Conservation (phyloP, 805 yeast species). For the Myxozyma mucilagina region DNA sequence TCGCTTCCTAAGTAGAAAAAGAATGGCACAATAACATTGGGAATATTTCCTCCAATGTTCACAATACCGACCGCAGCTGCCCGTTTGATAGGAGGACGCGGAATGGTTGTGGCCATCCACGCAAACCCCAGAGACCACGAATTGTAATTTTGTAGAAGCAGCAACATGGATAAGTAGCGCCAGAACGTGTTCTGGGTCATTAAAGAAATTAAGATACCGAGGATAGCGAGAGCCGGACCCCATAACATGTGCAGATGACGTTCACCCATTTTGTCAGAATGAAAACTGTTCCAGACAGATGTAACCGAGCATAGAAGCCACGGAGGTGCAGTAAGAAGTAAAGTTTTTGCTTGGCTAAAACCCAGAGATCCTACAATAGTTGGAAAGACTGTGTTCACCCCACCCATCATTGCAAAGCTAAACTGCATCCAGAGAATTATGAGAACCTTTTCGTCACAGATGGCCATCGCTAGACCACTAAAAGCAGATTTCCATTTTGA, state of each 20-base stretch:
- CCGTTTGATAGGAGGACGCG: conserved; percentile 54
- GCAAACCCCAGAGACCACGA: conserved; percentile 54
- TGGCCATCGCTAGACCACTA: conserved; percentile 24
- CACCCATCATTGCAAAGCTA: conserved; percentile 58
- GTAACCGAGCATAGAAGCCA: conserved; percentile 26
- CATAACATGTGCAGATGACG: conserved; percentile 48
- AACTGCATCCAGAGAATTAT: conserved; percentile 30
- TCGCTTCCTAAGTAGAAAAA: conserved; percentile 32
- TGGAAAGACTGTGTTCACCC: conserved; percentile 53
- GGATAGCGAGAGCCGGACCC: conserved; percentile 48
- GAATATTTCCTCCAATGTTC: conserved; percentile 43
- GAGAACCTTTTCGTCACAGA: conserved; percentile 34
- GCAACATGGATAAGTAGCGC: conserved; percentile 55
- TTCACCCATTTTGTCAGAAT: conserved; percentile 25
- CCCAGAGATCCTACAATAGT: conserved; percentile 58
- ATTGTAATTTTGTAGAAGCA: conserved; percentile 58
- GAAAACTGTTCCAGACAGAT: conserved; percentile 26
- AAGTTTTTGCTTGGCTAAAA: conserved; percentile 51
- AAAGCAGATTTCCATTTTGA: conserved; percentile 9
- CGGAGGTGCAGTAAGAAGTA: conserved; percentile 44
- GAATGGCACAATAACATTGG: conserved; percentile 36
- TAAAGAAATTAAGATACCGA: conserved; percentile 52
- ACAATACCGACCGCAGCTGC: conserved; percentile 50
- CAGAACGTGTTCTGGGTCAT: conserved; percentile 55
- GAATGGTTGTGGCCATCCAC: conserved; percentile 57